Conservation (phyloP, 306 rosid genomes). For the Morella rubra region DNA sequence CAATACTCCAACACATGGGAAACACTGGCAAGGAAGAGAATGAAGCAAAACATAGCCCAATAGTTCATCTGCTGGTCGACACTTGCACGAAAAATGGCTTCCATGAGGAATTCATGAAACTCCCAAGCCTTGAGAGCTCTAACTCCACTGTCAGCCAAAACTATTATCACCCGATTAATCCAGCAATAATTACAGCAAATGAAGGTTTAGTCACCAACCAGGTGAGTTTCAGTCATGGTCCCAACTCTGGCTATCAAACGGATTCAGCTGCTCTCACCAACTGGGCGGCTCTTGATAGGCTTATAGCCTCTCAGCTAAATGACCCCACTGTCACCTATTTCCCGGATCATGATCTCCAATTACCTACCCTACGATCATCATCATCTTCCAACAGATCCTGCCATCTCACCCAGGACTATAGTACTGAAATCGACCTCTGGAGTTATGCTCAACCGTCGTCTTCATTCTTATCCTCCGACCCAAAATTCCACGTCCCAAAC, state of each 20-base stretch:
- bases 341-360: constrained; percentile 40
- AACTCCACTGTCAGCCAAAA: constrained; percentile 53
- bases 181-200: constrained; percentile 24
- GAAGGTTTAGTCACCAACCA: constrained; percentile 20
- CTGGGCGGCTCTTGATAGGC: constrained; percentile 82
- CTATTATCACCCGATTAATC: constrained; percentile 44
- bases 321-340: constrained; percentile 45
- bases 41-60: constrained; percentile 23
- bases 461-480: constrained; percentile 57
- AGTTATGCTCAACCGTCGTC: constrained; percentile 55
- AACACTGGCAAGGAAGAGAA: constrained; percentile 65
- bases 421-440: constrained; percentile 76
- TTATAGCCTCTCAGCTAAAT: constrained; percentile 80
- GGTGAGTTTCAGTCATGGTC: too few species aligned
- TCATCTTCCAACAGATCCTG: constrained; percentile 41
- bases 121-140: constrained; percentile 74
- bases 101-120: constrained; percentile 61
- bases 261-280: constrained; percentile 43
- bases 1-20: constrained; percentile 68
- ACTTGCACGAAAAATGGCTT: constrained; percentile 1
- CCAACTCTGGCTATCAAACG: constrained; percentile 25
- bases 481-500: constrained; percentile 59
- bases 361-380: constrained; percentile 54
- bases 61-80: constrained; percentile 33
- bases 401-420: constrained; percentile 42